Base-by-base conservation (phyloP, 2,329 filamentous ascomycete genomes). In the Penicillium sp. region DNA sequence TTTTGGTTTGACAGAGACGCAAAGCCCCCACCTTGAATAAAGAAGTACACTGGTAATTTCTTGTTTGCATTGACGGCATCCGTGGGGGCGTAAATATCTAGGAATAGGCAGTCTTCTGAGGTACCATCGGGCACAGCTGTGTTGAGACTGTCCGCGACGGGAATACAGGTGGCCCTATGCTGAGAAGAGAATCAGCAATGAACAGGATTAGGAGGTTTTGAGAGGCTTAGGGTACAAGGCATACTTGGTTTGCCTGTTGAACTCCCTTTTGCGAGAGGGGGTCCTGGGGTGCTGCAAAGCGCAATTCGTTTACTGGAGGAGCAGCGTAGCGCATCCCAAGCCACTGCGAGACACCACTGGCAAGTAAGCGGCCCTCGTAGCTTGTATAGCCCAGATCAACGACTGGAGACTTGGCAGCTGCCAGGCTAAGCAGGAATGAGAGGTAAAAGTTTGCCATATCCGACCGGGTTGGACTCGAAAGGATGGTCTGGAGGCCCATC, bases 321-420 rank as follows among this genome's bases (percentile, higher is more conserved):
- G 89, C 87, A 1, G 91, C 91, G 78, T 87, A 95, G 47, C 90
- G 86, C 65, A 95, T 86, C 1, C 90, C 91, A 8, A 91, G 82
- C 89, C 90, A 94, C 74, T 89, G 83, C 2, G 85, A 87, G 53
- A 92, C 79, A 1, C 88, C 89, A 67, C 85, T 85, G 0, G 76
- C 67, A 1, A 84, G 78, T 1, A 80, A 71, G 4, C 79, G 76
- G 9, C 91, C 91, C 54, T 82, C 75, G 71, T 93, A 92, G 28
- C 81, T 84, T 33, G 88, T 84, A 72, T 93, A 93, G 3, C 82
- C 83, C 24, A 93, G 80, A 64, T 91, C 81, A 15, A 92, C 86
- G 3, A 80, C 65, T 10, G 71, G 59, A 24, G 70, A 66, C 49
- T 68, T 62, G 1, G 76, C 75, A 38, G 59, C 65, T 4, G 59